Percentiles rank a stretch among this genome's conserved stretches.
Conservation (phyloP, 768 basidiomycete species). For the Phlebiopsis flavidoalba region DNA sequence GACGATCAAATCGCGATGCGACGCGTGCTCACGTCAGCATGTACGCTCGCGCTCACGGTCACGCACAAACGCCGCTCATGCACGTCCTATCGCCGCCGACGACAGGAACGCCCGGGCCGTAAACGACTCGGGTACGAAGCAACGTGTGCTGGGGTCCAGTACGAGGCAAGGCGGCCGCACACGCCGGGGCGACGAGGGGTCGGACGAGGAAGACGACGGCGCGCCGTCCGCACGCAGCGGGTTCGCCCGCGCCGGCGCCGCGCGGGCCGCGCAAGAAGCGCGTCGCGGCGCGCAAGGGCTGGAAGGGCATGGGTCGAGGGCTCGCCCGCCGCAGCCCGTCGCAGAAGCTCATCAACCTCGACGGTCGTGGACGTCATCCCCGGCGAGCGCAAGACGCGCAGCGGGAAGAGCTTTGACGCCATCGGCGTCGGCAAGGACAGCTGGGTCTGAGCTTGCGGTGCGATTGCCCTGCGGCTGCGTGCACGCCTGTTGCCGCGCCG, state of each 20-base stretch:
- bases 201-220: too few species aligned
- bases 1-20: constrained; percentile 65
- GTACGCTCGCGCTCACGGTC: constrained; percentile 65
- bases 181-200: constrained; percentile 60
- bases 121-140: constrained; percentile 62
- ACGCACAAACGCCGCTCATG: constrained; percentile 70
- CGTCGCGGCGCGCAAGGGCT: constrained; percentile 68
- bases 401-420: constrained; percentile 81
- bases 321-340: constrained; percentile 75
- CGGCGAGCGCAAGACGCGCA: constrained; percentile 72
- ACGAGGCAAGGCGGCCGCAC: constrained; percentile 73
- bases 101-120: constrained; percentile 72
- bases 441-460: constrained; percentile 67
- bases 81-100: constrained; percentile 61
- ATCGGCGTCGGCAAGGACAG: constrained; percentile 72
- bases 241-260: constrained; percentile 18
- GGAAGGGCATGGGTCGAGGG: constrained; percentile 93
- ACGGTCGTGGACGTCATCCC: constrained; percentile 57
- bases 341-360: constrained; percentile 77
- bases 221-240: constrained; percentile 10
- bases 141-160: constrained; percentile 74
- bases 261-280: constrained; percentile 49
- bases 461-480: constrained; percentile 23
- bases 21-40: too few species aligned
- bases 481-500: neutral